phyloP scores from a whole-genome alignment of 306 rosid species.

The Dalbergia cochinchinensis region DNA sequence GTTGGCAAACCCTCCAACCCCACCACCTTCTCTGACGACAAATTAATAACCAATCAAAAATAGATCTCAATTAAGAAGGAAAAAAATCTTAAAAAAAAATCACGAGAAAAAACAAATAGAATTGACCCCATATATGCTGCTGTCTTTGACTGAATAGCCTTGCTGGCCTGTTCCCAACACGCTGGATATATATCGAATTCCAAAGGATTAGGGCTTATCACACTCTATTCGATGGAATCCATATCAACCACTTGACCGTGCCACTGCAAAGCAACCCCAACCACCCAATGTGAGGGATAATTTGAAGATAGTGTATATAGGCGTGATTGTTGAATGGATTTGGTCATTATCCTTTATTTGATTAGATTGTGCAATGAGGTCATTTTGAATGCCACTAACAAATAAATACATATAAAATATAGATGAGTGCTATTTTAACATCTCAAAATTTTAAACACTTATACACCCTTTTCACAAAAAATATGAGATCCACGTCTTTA shows the following conservation, averaged over 20 bases:
- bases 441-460: no score
- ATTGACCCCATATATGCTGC: neutral
- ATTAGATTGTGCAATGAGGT: neutral
- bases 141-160: constrained; percentile 15
- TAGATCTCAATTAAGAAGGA: no score
- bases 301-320: neutral
- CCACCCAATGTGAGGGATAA: constrained; percentile 16
- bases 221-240: constrained; percentile 24
- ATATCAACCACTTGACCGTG: constrained; percentile 29
- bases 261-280: constrained; percentile 32
- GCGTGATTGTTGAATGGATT: neutral
- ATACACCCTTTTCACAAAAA: no score
- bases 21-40: constrained; percentile 20
- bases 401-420: no score
- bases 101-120: no score
- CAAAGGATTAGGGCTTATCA: constrained; percentile 47
- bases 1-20: neutral
- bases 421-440: no score
- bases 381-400: no score
- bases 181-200: constrained; percentile 10
- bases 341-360: neutral
- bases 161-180: constrained; percentile 54
- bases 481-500: no score
- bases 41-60: constrained; percentile 8
- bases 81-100: no score